Percentiles rank a stretch among this genome's conserved stretches.
Evolutionary conservation across 345 rosid species (phyloP).

Genomic region (Punica granatum): DNA sequence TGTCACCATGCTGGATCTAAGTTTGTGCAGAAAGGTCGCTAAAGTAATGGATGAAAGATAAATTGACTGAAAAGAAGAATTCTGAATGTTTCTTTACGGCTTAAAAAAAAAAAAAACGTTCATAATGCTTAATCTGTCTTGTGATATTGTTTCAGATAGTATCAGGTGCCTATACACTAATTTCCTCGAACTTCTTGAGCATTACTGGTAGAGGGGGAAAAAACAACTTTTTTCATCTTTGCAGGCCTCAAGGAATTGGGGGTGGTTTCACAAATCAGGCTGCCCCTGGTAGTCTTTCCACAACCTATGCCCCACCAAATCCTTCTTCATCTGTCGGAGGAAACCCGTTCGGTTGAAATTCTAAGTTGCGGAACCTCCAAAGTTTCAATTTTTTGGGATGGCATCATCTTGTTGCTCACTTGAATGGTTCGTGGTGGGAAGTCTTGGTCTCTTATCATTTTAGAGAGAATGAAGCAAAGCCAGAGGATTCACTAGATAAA

Average conservation of each 20-base stretch:
- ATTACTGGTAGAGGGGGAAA: neutral
- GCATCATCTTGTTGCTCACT: slow-evolving; percentile 36
- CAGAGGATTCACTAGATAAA: neutral
- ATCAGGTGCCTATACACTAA: neutral
- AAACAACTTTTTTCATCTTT: neutral
- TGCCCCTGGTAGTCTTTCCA: slow-evolving; percentile 28
- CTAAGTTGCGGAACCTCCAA: slow-evolving; percentile 7
- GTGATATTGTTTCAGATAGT: neutral
- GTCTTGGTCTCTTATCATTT: slow-evolving; percentile 18
- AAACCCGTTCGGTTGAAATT: slow-evolving; percentile 57
- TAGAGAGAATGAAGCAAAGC: slow-evolving; percentile 4
- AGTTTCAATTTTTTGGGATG: slow-evolving; percentile 1
- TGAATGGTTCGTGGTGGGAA: slow-evolving; percentile 18
- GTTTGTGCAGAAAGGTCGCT: neutral
- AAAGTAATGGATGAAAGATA: neutral
- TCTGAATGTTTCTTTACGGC: neutral
- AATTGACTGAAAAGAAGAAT: neutral
- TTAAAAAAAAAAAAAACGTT: neutral
- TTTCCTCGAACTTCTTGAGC: neutral
- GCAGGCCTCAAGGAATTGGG: slow-evolving; percentile 34
- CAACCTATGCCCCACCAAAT: slow-evolving; percentile 6
- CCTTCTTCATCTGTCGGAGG: slow-evolving; percentile 52
- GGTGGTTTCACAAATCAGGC: slow-evolving; percentile 36
- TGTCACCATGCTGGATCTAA: neutral
- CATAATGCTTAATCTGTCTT: too few relatives aligned